These are phyloP conservation scores for Metarhizium brunneum DNA, from an alignment of 2,329 filamentous ascomycete genomes.

Conservation along the genomic window DNA sequence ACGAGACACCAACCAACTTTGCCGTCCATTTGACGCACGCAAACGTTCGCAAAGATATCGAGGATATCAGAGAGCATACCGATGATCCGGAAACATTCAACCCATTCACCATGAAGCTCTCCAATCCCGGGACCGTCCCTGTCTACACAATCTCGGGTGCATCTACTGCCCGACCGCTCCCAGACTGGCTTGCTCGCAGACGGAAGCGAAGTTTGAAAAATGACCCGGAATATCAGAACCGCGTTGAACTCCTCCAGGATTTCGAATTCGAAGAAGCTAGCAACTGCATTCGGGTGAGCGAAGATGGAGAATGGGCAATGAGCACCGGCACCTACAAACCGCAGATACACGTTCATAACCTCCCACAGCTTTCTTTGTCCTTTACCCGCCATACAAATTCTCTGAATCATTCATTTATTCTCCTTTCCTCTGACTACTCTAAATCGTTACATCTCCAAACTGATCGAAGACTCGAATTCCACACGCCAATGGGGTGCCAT, in stretches of 20 bases:
- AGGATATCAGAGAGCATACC: background rate
- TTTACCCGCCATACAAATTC: constrained; percentile 87
- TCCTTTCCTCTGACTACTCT: constrained; percentile 84
- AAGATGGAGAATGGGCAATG: constrained; percentile 97
- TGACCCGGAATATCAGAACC: constrained; percentile 85
- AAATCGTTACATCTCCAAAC: constrained; percentile 92
- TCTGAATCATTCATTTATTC: constrained; percentile 81
- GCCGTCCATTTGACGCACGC: background rate
- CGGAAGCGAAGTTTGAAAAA: constrained; percentile 88
- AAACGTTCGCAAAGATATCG: background rate
- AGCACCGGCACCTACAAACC: constrained; percentile 69
- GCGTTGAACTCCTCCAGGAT: constrained; percentile 90
- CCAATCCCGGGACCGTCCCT: constrained; percentile 71
- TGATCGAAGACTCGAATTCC: constrained; percentile 86
- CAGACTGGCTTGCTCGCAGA: constrained; percentile 88
- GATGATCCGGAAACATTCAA: background rate
- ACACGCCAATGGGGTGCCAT: constrained; percentile 80
- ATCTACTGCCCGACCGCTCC: constrained; percentile 75
- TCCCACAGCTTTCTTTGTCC: constrained; percentile 87
- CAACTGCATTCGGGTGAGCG: constrained; percentile 78
- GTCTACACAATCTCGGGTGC: constrained; percentile 95
- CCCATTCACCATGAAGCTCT: constrained; percentile 58
- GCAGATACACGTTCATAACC: constrained; percentile 83
- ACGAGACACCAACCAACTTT: background rate
- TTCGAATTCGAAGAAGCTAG: constrained; percentile 98